These are phyloP conservation scores for Sporisorium exsertum DNA, from an alignment of 1,284 basidiomycete genomes.

Conservation along the genomic window DNA sequence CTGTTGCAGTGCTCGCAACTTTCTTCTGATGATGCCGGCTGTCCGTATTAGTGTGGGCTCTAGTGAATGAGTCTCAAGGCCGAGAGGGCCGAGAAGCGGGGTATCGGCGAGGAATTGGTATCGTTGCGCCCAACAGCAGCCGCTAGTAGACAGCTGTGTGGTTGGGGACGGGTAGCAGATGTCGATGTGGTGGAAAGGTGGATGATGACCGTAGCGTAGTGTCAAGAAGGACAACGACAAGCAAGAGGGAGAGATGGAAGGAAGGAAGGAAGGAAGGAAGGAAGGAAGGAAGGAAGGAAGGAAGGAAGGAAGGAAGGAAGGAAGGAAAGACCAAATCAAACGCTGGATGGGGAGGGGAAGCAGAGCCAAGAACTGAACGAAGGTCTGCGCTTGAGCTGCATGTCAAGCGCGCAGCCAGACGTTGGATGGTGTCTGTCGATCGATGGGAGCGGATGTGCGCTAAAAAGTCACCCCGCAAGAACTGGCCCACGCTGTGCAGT, in stretches of 20 bases:
- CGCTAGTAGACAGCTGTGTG: neutral
- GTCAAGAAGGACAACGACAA: neutral
- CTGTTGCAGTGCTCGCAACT: neutral
- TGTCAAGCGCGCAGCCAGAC: neutral
- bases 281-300: neutral
- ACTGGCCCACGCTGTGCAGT: neutral
- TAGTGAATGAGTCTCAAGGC: neutral
- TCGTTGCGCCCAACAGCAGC: neutral
- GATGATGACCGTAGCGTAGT: neutral
- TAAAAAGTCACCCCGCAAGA: neutral
- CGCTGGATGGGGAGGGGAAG: neutral
- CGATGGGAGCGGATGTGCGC: neutral
- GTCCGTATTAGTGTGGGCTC: neutral
- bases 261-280: neutral
- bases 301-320: neutral
- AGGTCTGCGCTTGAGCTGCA: neutral
- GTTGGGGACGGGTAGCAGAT: neutral
- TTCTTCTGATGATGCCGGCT: neutral
- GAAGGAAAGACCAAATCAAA: neutral
- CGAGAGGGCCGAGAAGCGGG: neutral
- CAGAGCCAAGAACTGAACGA: neutral
- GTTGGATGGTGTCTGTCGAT: slow-evolving; percentile 1
- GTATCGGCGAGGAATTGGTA: neutral
- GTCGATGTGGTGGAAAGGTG: neutral
- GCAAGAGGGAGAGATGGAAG: neutral